Conservation (phyloP, 2,329 filamentous ascomycete genomes). For the Fulvia fulva region DNA sequence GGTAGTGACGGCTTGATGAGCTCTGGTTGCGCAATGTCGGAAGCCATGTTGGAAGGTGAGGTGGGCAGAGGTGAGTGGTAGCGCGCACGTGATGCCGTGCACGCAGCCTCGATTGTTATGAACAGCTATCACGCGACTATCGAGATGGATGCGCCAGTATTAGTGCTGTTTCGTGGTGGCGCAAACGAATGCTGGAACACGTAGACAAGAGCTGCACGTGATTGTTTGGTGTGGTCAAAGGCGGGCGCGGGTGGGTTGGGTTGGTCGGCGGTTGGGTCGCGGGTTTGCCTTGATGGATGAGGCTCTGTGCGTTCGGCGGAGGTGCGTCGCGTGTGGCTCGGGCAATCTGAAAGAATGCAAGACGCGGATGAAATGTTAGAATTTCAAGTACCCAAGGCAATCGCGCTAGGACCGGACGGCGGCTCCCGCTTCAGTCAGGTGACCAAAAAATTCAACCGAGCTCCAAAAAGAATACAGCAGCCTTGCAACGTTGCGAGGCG, state of each 20-base stretch:
- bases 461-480: neutral
- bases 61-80: neutral
- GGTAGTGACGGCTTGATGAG: constrained; percentile 11
- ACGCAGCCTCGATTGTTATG: constrained; percentile 3
- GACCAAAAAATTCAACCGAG: neutral
- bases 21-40: constrained; percentile 21
- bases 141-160: constrained; percentile 1
- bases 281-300: constrained; percentile 13
- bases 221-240: neutral
- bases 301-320: constrained; percentile 13
- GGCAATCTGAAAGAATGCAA: constrained; percentile 3
- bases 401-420: neutral
- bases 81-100: constrained; percentile 22
- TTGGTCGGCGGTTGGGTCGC: constrained; percentile 11
- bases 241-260: neutral
- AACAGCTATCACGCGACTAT: constrained; percentile 9
- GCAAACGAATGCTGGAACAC: neutral
- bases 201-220: neutral
- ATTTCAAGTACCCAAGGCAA: neutral
- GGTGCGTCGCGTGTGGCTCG: constrained; percentile 3
- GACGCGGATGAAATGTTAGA: constrained; percentile 1
- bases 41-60: constrained; percentile 17
- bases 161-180: neutral
- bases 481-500: neutral
- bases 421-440: neutral